A percentile compares a stretch with the other conserved stretches of the same genome.
Evolutionary conservation across 2,329 filamentous ascomycete species (phyloP).

Genomic region (Aspergillus sp.): DNA sequence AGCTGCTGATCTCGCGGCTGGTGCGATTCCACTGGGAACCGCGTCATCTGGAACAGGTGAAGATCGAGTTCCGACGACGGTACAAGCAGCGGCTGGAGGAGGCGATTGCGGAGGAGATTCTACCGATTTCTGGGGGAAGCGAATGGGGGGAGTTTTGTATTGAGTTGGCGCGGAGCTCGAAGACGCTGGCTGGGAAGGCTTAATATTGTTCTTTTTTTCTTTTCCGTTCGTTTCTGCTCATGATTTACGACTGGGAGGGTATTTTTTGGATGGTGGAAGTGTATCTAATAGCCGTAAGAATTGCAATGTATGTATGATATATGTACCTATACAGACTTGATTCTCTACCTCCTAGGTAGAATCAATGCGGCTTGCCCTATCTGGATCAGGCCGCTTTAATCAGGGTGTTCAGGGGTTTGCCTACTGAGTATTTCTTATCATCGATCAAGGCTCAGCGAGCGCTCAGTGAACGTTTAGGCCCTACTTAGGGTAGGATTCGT

Average conservation of each 20-base stretch:
- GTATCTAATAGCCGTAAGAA: background rate
- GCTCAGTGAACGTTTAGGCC: too few species aligned
- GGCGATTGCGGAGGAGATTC: slow-evolving; percentile 73
- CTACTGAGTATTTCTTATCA: too few species aligned
- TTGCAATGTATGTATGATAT: background rate
- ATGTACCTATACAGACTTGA: too few species aligned
- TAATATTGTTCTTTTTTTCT: background rate
- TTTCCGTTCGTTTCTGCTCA: background rate
- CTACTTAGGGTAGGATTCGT: too few species aligned
- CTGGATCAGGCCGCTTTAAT: too few species aligned
- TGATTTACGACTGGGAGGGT: background rate
- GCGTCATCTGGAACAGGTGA: slow-evolving; percentile 73
- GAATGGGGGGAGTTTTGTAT: slow-evolving; percentile 77
- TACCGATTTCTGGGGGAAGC: slow-evolving; percentile 45
- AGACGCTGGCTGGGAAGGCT: slow-evolving; percentile 10
- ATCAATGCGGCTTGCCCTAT: too few species aligned
- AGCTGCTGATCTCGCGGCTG: slow-evolving; percentile 82
- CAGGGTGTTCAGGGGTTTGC: too few species aligned
- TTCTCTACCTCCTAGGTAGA: too few species aligned
- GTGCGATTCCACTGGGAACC: slow-evolving; percentile 93
- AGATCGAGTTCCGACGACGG: slow-evolving; percentile 73
- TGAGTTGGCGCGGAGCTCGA: slow-evolving; percentile 51
- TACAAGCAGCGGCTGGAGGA: slow-evolving; percentile 74
- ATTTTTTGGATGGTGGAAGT: background rate
- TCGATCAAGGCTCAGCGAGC: too few species aligned